Evolutionary conservation across 2,329 filamentous ascomycete genomes (phyloP).

Genomic region (Botrytis porri): DNA sequence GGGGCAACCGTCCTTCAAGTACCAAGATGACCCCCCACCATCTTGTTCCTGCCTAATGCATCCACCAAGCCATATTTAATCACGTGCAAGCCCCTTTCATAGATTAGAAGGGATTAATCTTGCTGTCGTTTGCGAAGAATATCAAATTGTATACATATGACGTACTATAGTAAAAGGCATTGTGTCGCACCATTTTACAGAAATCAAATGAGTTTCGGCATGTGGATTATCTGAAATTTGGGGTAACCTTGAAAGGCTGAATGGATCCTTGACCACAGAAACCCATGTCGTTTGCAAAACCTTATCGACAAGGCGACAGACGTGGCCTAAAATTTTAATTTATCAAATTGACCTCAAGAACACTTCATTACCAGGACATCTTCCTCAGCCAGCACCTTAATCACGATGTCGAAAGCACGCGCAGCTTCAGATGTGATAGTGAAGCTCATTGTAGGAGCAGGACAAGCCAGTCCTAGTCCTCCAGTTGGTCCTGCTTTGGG

Average conservation of each 20-base stretch:
- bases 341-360: conserved; percentile 3
- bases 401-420: conserved; percentile 39
- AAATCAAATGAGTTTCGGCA: conserved; percentile 4
- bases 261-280: not conserved
- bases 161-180: conserved; percentile 10
- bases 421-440: conserved; percentile 67
- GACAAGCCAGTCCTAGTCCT: conserved; percentile 90
- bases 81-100: not conserved
- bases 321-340: conserved; percentile 2
- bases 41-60: conserved; percentile 13
- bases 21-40: conserved; percentile 14
- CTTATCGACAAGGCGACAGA: conserved; percentile 20
- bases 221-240: conserved; percentile 7
- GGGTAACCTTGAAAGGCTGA: conserved; percentile 16
- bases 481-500: conserved; percentile 95
- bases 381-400: conserved; percentile 7
- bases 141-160: conserved; percentile 9
- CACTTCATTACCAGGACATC: not conserved
- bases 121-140: conserved; percentile 8
- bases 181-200: conserved; percentile 4
- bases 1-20: not conserved
- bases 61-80: not conserved
- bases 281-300: conserved; percentile 1
- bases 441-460: conserved; percentile 95
- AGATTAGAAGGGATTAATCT: conserved; percentile 11